phyloP scores from a whole-genome alignment of 371 early-diverging fungal genomes.

The Rhizomucor pusillus region DNA sequence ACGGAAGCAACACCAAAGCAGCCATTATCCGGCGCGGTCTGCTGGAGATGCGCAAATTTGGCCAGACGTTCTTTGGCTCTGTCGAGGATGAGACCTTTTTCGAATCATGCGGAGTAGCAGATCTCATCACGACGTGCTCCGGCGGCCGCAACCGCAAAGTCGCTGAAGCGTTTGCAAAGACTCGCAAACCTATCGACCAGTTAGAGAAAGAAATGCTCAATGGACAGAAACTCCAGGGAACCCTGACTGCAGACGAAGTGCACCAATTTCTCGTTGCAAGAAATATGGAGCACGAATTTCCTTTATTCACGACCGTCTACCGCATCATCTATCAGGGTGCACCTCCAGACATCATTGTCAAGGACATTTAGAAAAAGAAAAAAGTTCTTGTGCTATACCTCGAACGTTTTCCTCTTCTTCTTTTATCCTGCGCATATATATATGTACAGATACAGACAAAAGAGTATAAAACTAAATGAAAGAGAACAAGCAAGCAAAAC shows the following conservation, averaged over 20 bases:
- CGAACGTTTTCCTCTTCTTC: too few relatives aligned
- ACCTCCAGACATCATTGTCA: slow-evolving; percentile 38
- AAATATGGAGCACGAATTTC: slow-evolving; percentile 73
- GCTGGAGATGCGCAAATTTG: slow-evolving; percentile 95
- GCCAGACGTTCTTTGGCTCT: slow-evolving; percentile 72
- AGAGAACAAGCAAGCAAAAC: too few relatives aligned
- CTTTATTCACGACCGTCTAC: slow-evolving; percentile 87
- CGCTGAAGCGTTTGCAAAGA: slow-evolving; percentile 87
- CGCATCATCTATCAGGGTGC: slow-evolving; percentile 80
- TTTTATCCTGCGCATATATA: too few relatives aligned
- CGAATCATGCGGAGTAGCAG: slow-evolving; percentile 96
- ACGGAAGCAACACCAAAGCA: slow-evolving; percentile 96
- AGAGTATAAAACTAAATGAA: too few relatives aligned
- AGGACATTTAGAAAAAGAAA: slow-evolving; percentile 12
- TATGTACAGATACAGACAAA: too few relatives aligned
- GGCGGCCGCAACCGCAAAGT: slow-evolving; percentile 96
- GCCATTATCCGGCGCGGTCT: slow-evolving; percentile 97
- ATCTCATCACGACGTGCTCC: slow-evolving; percentile 93
- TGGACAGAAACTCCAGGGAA: slow-evolving; percentile 98
- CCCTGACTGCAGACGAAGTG: slow-evolving; percentile 89
- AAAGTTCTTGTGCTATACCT: too few relatives aligned
- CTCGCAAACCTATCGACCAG: slow-evolving; percentile 86
- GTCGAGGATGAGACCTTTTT: slow-evolving; percentile 91
- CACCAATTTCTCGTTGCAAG: slow-evolving; percentile 72
- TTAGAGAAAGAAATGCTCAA: slow-evolving; percentile 91